Evolutionary conservation across 2,329 filamentous ascomycete species (phyloP), one percentile per base, ranked within the genome.

Genomic region (Apiospora koreana): DNA sequence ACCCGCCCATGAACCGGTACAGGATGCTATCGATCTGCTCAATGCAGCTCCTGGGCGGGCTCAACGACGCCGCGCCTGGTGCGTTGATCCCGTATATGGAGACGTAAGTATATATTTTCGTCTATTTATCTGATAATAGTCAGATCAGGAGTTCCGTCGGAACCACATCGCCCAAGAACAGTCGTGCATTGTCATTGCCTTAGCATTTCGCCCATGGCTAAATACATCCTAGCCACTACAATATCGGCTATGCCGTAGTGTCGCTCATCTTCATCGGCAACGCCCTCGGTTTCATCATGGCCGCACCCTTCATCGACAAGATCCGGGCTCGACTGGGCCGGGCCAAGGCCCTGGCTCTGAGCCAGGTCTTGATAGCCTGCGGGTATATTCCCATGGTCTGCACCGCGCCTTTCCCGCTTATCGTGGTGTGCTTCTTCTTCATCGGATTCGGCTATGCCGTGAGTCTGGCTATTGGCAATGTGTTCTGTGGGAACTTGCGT

Each of bases 81-180:
- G 93, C 93, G 14, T 77, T 96, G 70, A 93, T 97, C 74, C 93
- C 94, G 0, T 94, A 94, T 77, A 92, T 97, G 80, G 92, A 95
- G 78, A 85, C 28, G 66, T 68, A 54, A 48, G 64, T 45, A 38
- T n/a, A 38, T n/a, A 31, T 62, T 8, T 35, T 35, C 35, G 8
- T 35, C 35, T 35, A 35, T 35, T 8, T 8, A 35, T 35, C 35
- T 8, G 35, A 3, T 8, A 35, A 35, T 35, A 12, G 10, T 18
- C 41, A 16, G 8, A 12, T 16, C 10, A 43, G 4, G 14, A 16
- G 41, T 43, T 43, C 41, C 4, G 41, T 16, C 14, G 41, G 41
- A 43, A 43, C 12, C 41, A 12, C 14, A 43, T 2, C 10, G 3
- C 14, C 41, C 14, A 12, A 43, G 4, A 43, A 43, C 16, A 43